Evolutionary conservation across 2,329 filamentous ascomycete species (phyloP), one percentile per base, ranked within the genome.

Genomic region (Talaromyces sp.): DNA sequence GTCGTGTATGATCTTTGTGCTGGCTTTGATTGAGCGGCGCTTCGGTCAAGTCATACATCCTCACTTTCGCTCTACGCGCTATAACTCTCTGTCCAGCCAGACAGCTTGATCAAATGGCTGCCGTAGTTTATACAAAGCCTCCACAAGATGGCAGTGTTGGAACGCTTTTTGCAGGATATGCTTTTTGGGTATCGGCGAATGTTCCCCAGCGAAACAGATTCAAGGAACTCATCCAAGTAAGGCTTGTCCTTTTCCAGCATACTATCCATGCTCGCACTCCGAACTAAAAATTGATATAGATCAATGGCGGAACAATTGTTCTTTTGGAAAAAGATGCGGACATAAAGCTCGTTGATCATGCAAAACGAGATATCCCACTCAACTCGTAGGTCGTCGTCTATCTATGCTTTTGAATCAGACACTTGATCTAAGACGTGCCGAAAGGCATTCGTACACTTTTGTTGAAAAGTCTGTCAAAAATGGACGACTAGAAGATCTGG

Each of bases 301-400:
- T 73, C 66, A 81, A 88, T 72, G 85, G 85, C 54, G 86, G 86
- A 3, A 69, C 74, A 16, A 71, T 88, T 16, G 81, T 84, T 5
- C 68, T 73, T 16, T 68, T 81, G 44, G 85, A 87, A 66, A 81
- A 79, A 64, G 74, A 82, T 55, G 85, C 86, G 50, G 83, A 87
- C 67, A 79, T 85, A 66, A 75, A 80, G 60, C 81, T 88, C 50
- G 83, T 84, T 21, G 86, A 88, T 71, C 84, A 88, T 69, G 67
- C 77, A 42, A 81, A 76, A 65, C 80, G 77, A 64, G 78, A 83
- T 65, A 74, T 77, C 33, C 81, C 82, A 14, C 71, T 79, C 1
- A 81, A 82, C 48, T 81, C 81, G 74, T 81, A 74, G 56, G 77
- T 70, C 14, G 77, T 70, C 14, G 35, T 18, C 31, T 25, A 2